These are phyloP conservation scores for Kandelia obovata DNA, from an alignment of 345 rosid genomes.

Conservation along the genomic window DNA sequence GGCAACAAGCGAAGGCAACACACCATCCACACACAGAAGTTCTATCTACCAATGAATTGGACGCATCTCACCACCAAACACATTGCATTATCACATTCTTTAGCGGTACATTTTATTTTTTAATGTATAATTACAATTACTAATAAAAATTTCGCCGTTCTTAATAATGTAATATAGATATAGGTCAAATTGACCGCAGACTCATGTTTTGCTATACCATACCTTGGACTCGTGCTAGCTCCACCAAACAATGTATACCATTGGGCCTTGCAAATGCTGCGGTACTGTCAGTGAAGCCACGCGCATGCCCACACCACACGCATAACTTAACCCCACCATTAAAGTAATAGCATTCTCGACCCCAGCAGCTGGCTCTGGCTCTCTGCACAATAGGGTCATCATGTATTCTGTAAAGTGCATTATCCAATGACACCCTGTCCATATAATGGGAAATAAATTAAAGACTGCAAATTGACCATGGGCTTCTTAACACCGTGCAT, in stretches of 20 bases:
- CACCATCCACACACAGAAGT: too few relatives aligned
- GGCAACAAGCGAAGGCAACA: not conserved
- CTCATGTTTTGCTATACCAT: not conserved
- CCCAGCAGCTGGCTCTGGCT: conserved; percentile 8
- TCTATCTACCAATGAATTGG: too few relatives aligned
- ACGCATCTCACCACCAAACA: too few relatives aligned
- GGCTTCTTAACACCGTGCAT: not conserved
- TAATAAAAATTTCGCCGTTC: too few relatives aligned
- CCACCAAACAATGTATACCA: not conserved
- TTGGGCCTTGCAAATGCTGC: not conserved
- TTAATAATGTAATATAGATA: too few relatives aligned
- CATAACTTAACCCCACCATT: not conserved
- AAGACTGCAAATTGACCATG: not conserved
- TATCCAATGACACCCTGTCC: conserved; percentile 29
- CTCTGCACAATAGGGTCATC: conserved; percentile 9
- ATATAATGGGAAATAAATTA: not conserved
- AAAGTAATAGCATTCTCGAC: not conserved
- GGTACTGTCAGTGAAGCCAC: conserved; percentile 14
- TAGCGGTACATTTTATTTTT: too few relatives aligned
- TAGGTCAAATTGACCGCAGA: too few relatives aligned
- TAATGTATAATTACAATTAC: too few relatives aligned
- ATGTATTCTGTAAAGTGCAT: conserved; percentile 12
- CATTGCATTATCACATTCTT: too few relatives aligned
- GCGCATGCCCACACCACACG: conserved; percentile 3
- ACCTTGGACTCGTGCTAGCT: not conserved